Conservation (phyloP, 2,329 filamentous ascomycete genomes). For the Pseudopithomyces chartarum region DNA sequence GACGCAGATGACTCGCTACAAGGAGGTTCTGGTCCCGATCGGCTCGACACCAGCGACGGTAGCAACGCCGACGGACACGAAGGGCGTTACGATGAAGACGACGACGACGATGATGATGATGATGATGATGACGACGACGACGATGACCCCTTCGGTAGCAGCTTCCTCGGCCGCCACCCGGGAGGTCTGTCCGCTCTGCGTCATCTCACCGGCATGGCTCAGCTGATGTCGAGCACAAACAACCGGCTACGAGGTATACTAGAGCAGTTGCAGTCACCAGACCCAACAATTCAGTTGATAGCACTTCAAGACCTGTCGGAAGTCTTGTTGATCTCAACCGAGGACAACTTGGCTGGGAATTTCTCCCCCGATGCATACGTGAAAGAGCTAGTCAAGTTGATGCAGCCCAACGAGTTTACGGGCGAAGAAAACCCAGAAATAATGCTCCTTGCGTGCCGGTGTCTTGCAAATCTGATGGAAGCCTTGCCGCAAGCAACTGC, state of each 20-base stretch:
- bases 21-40: conserved; percentile 33
- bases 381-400: conserved; percentile 87
- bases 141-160: conserved; percentile 64
- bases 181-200: conserved; percentile 76
- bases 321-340: conserved; percentile 89
- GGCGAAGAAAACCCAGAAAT: conserved; percentile 93
- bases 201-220: conserved; percentile 74
- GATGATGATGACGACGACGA: conserved; percentile 60
- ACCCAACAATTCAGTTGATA: conserved; percentile 85
- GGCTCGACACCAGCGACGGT: conserved; percentile 51
- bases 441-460: conserved; percentile 95
- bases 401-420: conserved; percentile 84
- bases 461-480: conserved; percentile 96
- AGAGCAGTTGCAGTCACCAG: conserved; percentile 73
- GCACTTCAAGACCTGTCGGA: conserved; percentile 93
- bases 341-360: conserved; percentile 93
- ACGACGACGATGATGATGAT: conserved; percentile 57
- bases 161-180: conserved; percentile 70
- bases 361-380: conserved; percentile 95
- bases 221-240: conserved; percentile 80
- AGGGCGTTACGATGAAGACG: conserved; percentile 55
- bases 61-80: conserved; percentile 72
- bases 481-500: conserved; percentile 89
- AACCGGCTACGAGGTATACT: conserved; percentile 70
- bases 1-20: conserved; percentile 53